A percentile compares a stretch with the other conserved stretches of the same genome.
phyloP scores from a whole-genome alignment of 495 filamentous ascomycete genomes.

The Aspergillus olivimuriae region DNA sequence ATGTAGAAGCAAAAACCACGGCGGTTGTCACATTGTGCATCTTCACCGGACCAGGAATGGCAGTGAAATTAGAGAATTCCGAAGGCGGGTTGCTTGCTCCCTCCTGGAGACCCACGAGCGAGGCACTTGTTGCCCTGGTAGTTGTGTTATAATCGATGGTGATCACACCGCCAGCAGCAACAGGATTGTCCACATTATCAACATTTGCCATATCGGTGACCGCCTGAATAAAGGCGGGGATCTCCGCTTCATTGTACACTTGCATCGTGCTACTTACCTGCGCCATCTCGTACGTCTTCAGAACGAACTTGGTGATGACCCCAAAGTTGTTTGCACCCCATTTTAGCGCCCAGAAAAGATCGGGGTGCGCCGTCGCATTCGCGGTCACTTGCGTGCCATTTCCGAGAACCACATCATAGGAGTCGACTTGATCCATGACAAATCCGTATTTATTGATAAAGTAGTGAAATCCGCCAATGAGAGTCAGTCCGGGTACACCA shows the following conservation, averaged over 20 bases:
- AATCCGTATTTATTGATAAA: slow-evolving; percentile 26
- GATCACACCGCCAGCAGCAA: slow-evolving; percentile 19
- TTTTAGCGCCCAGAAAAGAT: slow-evolving; percentile 35
- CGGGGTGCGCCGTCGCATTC: slow-evolving; percentile 13
- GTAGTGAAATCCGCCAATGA: slow-evolving; percentile 25
- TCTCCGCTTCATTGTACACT: slow-evolving; percentile 23
- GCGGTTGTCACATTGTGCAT: slow-evolving; percentile 22
- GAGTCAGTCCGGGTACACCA: slow-evolving; percentile 24
- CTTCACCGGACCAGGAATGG: slow-evolving; percentile 10
- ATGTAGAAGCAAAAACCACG: slow-evolving; percentile 8
- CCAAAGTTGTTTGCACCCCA: slow-evolving; percentile 39
- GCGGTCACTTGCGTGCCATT: slow-evolving; percentile 23
- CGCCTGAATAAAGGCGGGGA: slow-evolving; percentile 16
- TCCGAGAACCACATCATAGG: slow-evolving; percentile 26
- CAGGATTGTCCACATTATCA: slow-evolving; percentile 12
- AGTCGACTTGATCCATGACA: slow-evolving; percentile 26
- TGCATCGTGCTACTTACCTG: slow-evolving; percentile 30
- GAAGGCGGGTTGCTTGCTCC: slow-evolving; percentile 20
- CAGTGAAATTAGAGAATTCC: slow-evolving; percentile 23
- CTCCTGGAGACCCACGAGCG: slow-evolving; percentile 22
- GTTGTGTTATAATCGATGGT: slow-evolving; percentile 21
- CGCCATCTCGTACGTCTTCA: slow-evolving; percentile 37
- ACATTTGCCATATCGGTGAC: slow-evolving; percentile 12
- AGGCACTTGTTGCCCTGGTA: slow-evolving; percentile 7
- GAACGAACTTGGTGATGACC: slow-evolving; percentile 38